Evolutionary conservation across 2,329 filamentous ascomycete species (phyloP).

Genomic region (Cladophialophora immunda): DNA sequence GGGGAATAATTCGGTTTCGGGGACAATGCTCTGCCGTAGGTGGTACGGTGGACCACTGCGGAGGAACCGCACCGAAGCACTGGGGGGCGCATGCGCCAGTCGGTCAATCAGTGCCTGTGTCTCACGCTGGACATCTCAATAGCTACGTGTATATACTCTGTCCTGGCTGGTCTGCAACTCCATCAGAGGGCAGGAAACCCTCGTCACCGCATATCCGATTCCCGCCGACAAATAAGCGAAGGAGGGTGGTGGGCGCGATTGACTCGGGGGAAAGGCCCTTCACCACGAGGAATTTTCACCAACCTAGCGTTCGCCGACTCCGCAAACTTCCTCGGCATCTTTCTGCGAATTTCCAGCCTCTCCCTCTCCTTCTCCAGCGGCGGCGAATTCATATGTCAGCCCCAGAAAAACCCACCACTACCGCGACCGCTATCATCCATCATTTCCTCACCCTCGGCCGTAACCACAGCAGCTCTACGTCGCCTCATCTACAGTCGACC

Average conservation of each 20-base stretch:
- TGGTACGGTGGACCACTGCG: not conserved
- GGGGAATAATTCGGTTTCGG: not conserved
- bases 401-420: slow-evolving; percentile 6
- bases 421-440: not conserved
- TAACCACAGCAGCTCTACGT: slow-evolving; percentile 1
- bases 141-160: not conserved
- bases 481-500: slow-evolving; percentile 3
- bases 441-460: slow-evolving; percentile 13
- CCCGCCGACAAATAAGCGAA: slow-evolving; percentile 5
- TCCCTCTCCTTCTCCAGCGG: slow-evolving; percentile 8
- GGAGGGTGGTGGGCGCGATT: not conserved
- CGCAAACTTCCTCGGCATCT: slow-evolving; percentile 23
- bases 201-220: not conserved
- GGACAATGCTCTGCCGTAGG: not conserved
- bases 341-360: slow-evolving; percentile 10
- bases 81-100: not conserved
- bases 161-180: not conserved
- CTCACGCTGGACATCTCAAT: too few relatives aligned
- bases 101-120: too few relatives aligned
- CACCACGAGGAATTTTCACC: not conserved
- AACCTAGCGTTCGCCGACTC: not conserved
- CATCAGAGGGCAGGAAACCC: not conserved
- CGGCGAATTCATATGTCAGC: slow-evolving; percentile 21
- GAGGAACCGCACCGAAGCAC: not conserved
- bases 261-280: slow-evolving; percentile 1